A percentile compares a stretch with the other conserved stretches of the same genome.
Evolutionary conservation across 139 green algal genomes (phyloP).

Genomic region (Diplosphaera chodatii): DNA sequence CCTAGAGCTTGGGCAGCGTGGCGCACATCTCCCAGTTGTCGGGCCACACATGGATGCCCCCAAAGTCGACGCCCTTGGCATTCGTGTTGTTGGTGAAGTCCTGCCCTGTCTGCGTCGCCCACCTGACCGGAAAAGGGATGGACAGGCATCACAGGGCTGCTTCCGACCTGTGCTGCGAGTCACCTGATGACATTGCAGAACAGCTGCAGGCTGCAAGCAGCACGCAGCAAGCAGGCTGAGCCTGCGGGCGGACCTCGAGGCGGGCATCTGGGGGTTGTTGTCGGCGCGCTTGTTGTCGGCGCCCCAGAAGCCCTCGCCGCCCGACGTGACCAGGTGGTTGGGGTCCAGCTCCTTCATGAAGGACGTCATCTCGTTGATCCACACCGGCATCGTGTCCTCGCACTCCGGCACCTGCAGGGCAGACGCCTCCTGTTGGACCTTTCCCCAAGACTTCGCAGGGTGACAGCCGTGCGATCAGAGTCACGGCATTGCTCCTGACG

Average conservation of each 20-base stretch:
- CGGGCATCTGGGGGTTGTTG: slow-evolving; percentile 16
- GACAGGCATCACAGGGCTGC: slow-evolving; percentile 1
- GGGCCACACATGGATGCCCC: slow-evolving; percentile 62
- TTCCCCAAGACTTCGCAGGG: no score
- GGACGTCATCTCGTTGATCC: slow-evolving; percentile 40
- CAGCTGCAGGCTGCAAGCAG: no score
- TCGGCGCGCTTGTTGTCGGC: not conserved
- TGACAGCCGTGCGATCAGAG: not conserved
- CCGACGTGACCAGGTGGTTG: slow-evolving; percentile 60
- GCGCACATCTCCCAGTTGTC: slow-evolving; percentile 53
- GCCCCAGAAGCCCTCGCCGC: slow-evolving; percentile 60
- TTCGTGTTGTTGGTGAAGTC: slow-evolving; percentile 66
- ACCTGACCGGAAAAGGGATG: no score
- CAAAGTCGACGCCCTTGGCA: slow-evolving; percentile 63
- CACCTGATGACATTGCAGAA: not conserved
- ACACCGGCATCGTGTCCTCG: slow-evolving; percentile 29
- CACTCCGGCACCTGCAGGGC: slow-evolving; percentile 14
- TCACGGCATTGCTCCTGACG: no score
- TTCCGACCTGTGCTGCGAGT: no score
- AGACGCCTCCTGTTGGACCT: no score
- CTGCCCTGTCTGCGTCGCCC: slow-evolving; percentile 54
- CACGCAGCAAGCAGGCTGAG: no score
- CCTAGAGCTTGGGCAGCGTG: no score
- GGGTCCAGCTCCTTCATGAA: slow-evolving; percentile 43
- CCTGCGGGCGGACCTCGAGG: no score